Base-by-base conservation (phyloP, 352 stramenopile species). In the Globisporangium megalacanthum region DNA sequence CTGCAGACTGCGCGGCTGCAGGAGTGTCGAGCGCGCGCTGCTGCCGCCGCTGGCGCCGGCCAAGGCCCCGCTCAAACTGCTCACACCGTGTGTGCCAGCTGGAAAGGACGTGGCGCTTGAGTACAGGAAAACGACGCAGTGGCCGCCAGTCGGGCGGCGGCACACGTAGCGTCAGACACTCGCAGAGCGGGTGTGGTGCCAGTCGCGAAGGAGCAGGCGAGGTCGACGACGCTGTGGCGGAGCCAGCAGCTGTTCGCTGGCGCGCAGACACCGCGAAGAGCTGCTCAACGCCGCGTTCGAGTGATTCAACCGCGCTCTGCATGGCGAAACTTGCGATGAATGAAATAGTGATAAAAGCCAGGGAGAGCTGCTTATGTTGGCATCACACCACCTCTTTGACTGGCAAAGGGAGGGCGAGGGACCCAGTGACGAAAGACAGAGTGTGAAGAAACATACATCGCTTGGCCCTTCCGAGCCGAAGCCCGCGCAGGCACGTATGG, bases 21-120 rank as follows among this genome's bases (percentile, higher is more conserved):
- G 60, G 49, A 6, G 56, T 57, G 20, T 25, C 19, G n/a, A 49
- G 56, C 19, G 19, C 39, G 17, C 42, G n/a, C 8, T 56, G 49
- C 17, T 61, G 39, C 8, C 56, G 20, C 6, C 35, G 17, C 25
- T 49, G 47, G 2, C 42, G 36, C 39, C 49, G 54, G 22, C 13
- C 1, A 14, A 51, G 25, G 6, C 29, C 17, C 39, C 15, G 33
- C 31, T 72, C 44, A 42, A 50, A 49, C 61, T 73, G 37, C 31
- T 58, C 56, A 54, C 58, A 54, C 65, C 62, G 17, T 10, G 20
- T 1, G 9, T 51, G 42, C 52, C 73, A 85, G 31, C 69, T 56
- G 9, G 35, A 41, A 49, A 85, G 67, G 39, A 85, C 59, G 19
- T 79, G 61, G 20, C 71, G 72, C 58, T 75, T 79, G 42, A 85